Base-by-base conservation (phyloP, 2,329 filamentous ascomycete species). In the Verruconis gallopava region DNA sequence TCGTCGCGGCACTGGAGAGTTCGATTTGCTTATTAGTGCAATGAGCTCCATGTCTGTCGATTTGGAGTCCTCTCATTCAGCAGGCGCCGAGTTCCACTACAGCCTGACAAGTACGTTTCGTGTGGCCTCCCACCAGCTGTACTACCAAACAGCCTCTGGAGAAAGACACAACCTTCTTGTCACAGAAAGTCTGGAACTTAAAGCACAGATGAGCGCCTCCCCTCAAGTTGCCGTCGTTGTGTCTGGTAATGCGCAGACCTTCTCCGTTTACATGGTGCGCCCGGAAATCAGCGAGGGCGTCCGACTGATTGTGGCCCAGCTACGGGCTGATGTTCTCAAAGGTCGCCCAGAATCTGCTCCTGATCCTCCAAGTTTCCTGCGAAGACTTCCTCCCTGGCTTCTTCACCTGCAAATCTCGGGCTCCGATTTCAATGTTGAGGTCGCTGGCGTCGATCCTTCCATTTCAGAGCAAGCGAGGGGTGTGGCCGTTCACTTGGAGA, bases 11-110 rank as follows among this genome's bases (percentile, higher is more conserved):
- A 71, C 77, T 0, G 84, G 86, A 46, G 88, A 96, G 49, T 96
- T 91, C 50, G 91, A 98, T 55, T 71, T 98, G 21, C 81, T 98
- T 35, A 94, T 98, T 37, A 94, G 85, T 1, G 91, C 86, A 2
- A 85, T 94, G 9, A 96, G 93, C 0, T 94, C 89, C 0, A 77
- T 96, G 28, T 93, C 89, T 0, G 65, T 96, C 17, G 91, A 98
- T 53, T 72, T 93, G 37, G 91, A 98, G 55, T 94, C 91, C 0
- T 94, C 86, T n/a, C 91, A 98, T 61, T 91, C 85, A 3, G 70
- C 81, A 0, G 75, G 85, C 25, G 83, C 83, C 44, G 82, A 93
- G 22, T 65, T 86, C 3, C 83, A 95, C 55, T 98, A 98, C 60
- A 85, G 83, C 4, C 65, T 98, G 1, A 77, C 78, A 12, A 85